Evolutionary conservation across 2,329 filamentous ascomycete genomes (phyloP).

Genomic region (Xylariomycetidae sp.): DNA sequence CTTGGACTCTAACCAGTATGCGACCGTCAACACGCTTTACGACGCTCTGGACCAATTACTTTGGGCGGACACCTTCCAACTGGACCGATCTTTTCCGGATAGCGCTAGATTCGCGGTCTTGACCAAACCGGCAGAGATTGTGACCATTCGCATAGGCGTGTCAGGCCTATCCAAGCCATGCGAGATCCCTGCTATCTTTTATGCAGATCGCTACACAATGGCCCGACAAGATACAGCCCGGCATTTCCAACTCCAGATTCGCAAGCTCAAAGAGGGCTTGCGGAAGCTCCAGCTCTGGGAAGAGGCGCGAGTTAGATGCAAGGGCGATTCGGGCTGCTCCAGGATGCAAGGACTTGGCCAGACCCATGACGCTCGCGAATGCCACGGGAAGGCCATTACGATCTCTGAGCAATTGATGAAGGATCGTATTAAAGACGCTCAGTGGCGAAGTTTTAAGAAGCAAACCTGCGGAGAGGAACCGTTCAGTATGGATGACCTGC

Average conservation of each 20-base stretch:
- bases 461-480: slow-evolving; percentile 11
- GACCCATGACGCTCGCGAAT: slow-evolving; percentile 19
- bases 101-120: slow-evolving; percentile 39
- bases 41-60: slow-evolving; percentile 43
- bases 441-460: slow-evolving; percentile 21
- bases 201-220: slow-evolving; percentile 48
- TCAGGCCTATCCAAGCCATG: slow-evolving; percentile 36
- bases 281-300: slow-evolving; percentile 14
- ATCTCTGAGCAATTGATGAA: slow-evolving; percentile 16
- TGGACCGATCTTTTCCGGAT: slow-evolving; percentile 25
- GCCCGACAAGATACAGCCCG: slow-evolving; percentile 39
- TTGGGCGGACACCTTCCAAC: slow-evolving; percentile 38
- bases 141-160: slow-evolving; percentile 40
- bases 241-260: slow-evolving; percentile 34
- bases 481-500: slow-evolving; percentile 23
- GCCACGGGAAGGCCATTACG: slow-evolving; percentile 18
- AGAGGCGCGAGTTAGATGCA: slow-evolving; percentile 13
- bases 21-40: slow-evolving; percentile 37
- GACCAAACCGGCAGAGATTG: slow-evolving; percentile 41
- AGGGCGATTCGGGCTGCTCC: slow-evolving; percentile 15
- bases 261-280: slow-evolving; percentile 17
- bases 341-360: slow-evolving; percentile 15
- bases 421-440: slow-evolving; percentile 17
- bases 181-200: slow-evolving; percentile 46
- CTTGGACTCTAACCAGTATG: slow-evolving; percentile 30